Base-by-base conservation (phyloP, 1,284 basidiomycete genomes). In the Phlebopus sp. region DNA sequence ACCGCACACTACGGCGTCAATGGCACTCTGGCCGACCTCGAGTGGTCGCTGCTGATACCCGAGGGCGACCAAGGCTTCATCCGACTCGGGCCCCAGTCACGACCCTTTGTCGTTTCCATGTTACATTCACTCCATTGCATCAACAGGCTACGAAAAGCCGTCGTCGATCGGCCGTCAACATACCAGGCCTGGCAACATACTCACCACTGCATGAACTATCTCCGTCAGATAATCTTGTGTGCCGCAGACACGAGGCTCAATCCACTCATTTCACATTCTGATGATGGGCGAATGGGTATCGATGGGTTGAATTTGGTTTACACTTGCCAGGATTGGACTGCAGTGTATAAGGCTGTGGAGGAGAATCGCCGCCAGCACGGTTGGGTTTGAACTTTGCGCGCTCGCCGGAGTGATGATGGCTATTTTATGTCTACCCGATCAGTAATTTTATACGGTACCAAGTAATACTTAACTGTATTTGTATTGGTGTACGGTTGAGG, bases 281-380 rank as follows among this genome's bases (percentile, higher is more conserved):
- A 56, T 25, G 48, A 61, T 48, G 55, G 68, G 27, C 68, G 75
- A 53, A 71, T 73, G 52, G 65, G 67, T 13, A 55, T 54, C 31
- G 62, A 73, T 21, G 57, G 72, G 37, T 52, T 60, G 2, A 70
- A 69, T 1, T 67, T 64, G 11, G 68, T 66, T 8, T 72, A 73
- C 54, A 62, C 69, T 11, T 76, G 76, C 52, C 57, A 66, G 17
- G 72, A 76, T 57, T 76, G 73, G 75, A 56, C 56, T 31, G 58
- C 61, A 34, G 59, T 69, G 13, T 74, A 71, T 49, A 53, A 62
- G 36, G 52, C 56, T 39, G 53, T 68, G 52, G 54, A 58, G 27
- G 27, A 29, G 27, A 29, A 29, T 29, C 27, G 27, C 27, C 27
- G 27, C 27, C 27, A 29, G 27, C 27, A 29, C 10, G 27, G 27